Evolutionary conservation across 495 filamentous ascomycete species (phyloP).

Genomic region (Pyrenula aspistea): DNA sequence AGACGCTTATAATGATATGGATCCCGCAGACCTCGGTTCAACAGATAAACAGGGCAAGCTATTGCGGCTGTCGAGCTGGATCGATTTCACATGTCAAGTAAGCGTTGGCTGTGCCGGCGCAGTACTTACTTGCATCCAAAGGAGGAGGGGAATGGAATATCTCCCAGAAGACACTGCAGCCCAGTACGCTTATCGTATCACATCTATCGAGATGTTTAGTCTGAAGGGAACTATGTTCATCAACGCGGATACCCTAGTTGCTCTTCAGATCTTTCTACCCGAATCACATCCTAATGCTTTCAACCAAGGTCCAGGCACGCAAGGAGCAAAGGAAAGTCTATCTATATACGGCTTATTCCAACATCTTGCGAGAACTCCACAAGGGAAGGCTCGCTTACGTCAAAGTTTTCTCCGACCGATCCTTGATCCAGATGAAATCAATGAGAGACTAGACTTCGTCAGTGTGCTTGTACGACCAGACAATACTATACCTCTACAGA

Average conservation of each 20-base stretch:
- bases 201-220: slow-evolving; percentile 63
- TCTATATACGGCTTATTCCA: slow-evolving; percentile 80
- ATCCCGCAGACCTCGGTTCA: slow-evolving; percentile 34
- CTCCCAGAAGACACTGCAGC: slow-evolving; percentile 40
- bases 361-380: slow-evolving; percentile 64
- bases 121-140: slow-evolving; percentile 65
- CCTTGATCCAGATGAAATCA: slow-evolving; percentile 51
- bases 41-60: slow-evolving; percentile 49
- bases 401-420: slow-evolving; percentile 81
- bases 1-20: slow-evolving; percentile 25
- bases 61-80: slow-evolving; percentile 55
- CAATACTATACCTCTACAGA: slow-evolving; percentile 44
- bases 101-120: slow-evolving; percentile 79
- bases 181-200: slow-evolving; percentile 42
- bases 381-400: slow-evolving; percentile 64
- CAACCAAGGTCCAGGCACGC: slow-evolving; percentile 62
- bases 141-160: slow-evolving; percentile 50
- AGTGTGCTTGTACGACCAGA: slow-evolving; percentile 56
- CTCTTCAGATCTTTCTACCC: slow-evolving; percentile 75
- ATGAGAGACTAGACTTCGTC: slow-evolving; percentile 63
- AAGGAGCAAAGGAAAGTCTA: slow-evolving; percentile 75
- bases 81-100: slow-evolving; percentile 68
- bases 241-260: slow-evolving; percentile 64
- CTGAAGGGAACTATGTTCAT: slow-evolving; percentile 74
- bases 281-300: slow-evolving; percentile 80